Base-by-base conservation (phyloP, 2,329 filamentous ascomycete genomes). In the Penicillium sp. region DNA sequence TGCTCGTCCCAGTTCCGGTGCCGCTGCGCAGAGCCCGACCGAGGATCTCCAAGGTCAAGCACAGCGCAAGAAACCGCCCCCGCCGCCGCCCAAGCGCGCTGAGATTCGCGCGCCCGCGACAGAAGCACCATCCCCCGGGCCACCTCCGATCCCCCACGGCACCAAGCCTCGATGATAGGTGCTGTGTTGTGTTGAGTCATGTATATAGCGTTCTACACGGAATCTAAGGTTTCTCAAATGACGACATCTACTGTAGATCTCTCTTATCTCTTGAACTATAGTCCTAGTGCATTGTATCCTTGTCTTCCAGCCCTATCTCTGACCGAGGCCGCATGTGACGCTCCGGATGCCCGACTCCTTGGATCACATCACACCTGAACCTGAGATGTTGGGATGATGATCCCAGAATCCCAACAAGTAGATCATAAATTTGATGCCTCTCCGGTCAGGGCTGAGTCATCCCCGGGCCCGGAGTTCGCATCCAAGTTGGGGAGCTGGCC, bases 121-220 rank as follows among this genome's bases (percentile, higher is more conserved):
- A 22, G 65, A 64, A 21, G 70, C 71, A 11, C 57, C 68, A 11
- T 61, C 64, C 13, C 62, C 71, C 2, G 64, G 67, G 31, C 80
- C 83, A 13, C 84, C 84, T 11, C 84, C 84, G 3, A 68, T 87
- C 16, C 84, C 84, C 1, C 61, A 85, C 57, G 73, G 72, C 16
- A 86, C 82, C 53, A 87, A 86, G 66, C 84, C 84, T 47, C 73
- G 71, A 51, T 76, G 64, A 74, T 54, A 48, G 47, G 32, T 59
- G 45, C 13, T 53, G 46, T 47, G 54, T 48, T 11, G 14, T 16
- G 27, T 50, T 32, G 22, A 6, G 16, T 18, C 39, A 21, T 48
- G 8, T 34, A 13, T 39, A 36, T 16, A 13, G 42, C 22, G 32
- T 53, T 36, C 10, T 43, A 34, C 32, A 47, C 32, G 47, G 31